Evolutionary conservation across 345 rosid species (phyloP).

Genomic region (Zanthoxylum bungeanum): DNA sequence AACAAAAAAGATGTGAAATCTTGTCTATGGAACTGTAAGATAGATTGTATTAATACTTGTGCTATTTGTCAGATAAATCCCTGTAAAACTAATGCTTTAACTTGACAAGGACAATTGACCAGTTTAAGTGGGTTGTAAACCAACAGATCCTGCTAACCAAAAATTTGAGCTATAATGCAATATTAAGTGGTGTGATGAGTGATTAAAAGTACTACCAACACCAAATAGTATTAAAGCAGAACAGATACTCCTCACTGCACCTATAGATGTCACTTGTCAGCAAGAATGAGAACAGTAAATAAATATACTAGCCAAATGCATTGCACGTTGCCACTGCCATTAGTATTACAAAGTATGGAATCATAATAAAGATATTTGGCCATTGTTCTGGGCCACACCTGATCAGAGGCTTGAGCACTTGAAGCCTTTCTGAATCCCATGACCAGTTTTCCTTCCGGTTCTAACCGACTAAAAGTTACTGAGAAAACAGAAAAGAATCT

Average conservation of each 20-base stretch:
- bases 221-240: background rate
- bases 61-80: background rate
- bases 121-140: background rate
- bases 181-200: background rate
- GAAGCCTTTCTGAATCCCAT: conserved; percentile 96
- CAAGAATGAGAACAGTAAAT: background rate
- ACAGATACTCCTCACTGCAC: background rate
- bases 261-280: background rate
- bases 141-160: background rate
- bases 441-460: conserved; percentile 89
- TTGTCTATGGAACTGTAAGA: background rate
- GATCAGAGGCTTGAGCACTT: conserved; percentile 62
- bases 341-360: conserved; percentile 6
- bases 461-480: conserved; percentile 92
- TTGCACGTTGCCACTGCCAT: background rate
- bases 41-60: background rate
- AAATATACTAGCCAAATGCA: background rate
- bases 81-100: background rate
- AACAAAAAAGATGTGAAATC: conserved; percentile 3
- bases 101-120: background rate
- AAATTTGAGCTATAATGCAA: background rate
- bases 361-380: conserved; percentile 1
- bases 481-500: conserved; percentile 31
- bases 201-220: background rate
- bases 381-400: conserved; percentile 48